Base-by-base conservation (phyloP, 164 flowering plant genomes). In the Malania oleifera region DNA sequence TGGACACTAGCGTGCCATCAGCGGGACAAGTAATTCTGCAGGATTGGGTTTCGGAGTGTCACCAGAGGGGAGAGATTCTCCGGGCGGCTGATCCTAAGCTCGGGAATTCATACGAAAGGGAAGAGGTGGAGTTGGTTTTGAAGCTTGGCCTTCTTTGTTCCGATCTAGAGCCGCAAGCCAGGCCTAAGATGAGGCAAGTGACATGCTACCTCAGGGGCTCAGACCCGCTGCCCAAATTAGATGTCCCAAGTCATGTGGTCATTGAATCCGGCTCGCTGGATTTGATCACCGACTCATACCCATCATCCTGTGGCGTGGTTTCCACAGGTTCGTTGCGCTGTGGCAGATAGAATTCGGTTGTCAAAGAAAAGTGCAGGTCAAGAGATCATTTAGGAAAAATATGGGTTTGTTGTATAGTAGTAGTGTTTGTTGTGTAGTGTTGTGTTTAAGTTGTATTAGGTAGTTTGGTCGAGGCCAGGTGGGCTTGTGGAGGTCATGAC, bases 41-140 rank as follows among this genome's bases (percentile, higher is more conserved):
- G n/a, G 46, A 43, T 43, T 43, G 46, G 46, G 46, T 43, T 18
- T 7, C 19, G 6, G 22, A 17, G 5, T 43, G 46, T 43, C 46
- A 43, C 18, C 23, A 43, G 7, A 43, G n/a, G 46, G 46, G 46
- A 15, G 2, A n/a, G 5, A 43, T 43, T 14, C 46, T 43, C n/a
- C 19, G n/a, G 6, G 46, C 46, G 6, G 46, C 7, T 0, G 46
- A 43, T 43, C 46, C 46, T 1, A 43, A 43, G 19, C 19, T 43
- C 3, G 19, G 19, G 5, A 14, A 14, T 14, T 14, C n/a, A 3
- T 43, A 43, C 7, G 46, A 2, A 7, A n/a, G 6, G n/a, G 23
- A 18, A 13, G 46, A 43, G 46, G n/a, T 43, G 15, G 46, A 43
- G 5, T 43, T 43, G 46, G 46, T 43, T 43, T 43, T 43, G 46